phyloP scores from a whole-genome alignment of 140 eudicot genomes.

The Ambrosia hybrid region DNA sequence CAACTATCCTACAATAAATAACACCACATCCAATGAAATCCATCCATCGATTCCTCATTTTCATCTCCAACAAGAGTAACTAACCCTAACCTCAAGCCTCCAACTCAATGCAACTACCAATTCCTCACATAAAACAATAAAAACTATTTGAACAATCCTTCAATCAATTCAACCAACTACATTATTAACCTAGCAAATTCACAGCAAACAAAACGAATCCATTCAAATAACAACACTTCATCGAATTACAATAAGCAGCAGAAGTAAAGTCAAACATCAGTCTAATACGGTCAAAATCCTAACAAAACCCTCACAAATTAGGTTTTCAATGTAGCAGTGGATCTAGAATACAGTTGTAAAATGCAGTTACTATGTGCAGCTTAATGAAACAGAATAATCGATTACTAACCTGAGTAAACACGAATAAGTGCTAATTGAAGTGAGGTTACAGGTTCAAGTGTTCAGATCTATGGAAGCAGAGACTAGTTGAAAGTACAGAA shows the following conservation, averaged over 20 bases:
- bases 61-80: no score
- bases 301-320: not conserved
- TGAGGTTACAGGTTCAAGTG: not conserved
- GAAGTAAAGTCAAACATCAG: slow-evolving; percentile 13
- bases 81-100: not conserved
- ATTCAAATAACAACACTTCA: slow-evolving; percentile 11
- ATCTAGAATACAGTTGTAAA: slow-evolving; percentile 25
- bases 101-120: slow-evolving; percentile 27
- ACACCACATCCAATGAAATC: no score
- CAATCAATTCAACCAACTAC: slow-evolving; percentile 1
- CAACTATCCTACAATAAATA: no score
- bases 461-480: slow-evolving; percentile 35
- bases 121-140: not conserved
- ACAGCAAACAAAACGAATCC: slow-evolving; percentile 10
- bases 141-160: not conserved
- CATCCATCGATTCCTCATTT: no score
- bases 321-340: slow-evolving; percentile 18
- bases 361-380: slow-evolving; percentile 19
- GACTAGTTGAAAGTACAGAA: not conserved
- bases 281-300: slow-evolving; percentile 6
- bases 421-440: slow-evolving; percentile 21
- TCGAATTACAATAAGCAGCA: slow-evolving; percentile 21
- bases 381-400: not conserved
- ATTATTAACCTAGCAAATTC: slow-evolving; percentile 1
- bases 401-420: slow-evolving; percentile 18